Base-by-base conservation (phyloP, 2,329 filamentous ascomycete genomes). In the Nannizziopsis barbatae region DNA sequence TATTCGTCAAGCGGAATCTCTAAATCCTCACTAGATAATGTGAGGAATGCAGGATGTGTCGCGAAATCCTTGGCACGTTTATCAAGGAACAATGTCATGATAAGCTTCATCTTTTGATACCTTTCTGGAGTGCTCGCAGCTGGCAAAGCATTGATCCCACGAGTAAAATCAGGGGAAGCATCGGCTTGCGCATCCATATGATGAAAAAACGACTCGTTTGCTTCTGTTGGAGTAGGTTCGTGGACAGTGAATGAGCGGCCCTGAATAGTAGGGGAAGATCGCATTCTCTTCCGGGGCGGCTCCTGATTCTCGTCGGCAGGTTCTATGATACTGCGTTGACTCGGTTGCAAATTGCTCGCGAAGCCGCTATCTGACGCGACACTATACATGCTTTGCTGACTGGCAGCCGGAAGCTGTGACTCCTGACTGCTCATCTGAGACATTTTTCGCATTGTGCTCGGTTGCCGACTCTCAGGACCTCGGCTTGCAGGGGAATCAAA, bases 1-100 rank as follows among this genome's bases (percentile, higher is more conserved):
- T 87, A 87, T 20, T 83, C 77, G 60, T 98, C 92, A 50, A 98
- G 86, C 1, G 92, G 90, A 63, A 92, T 83, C 60, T 98, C 92
- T 17, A 96, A 76, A 56, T 98, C 90, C 35, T 82, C 72, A 0
- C 86, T 80, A 1, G 80, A 83, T 49, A 95, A 75, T 8, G 80
- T 81, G 42, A 81, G 74, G 35, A 98, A 77, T 35, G 85, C 83
- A 9, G 88, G 84, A 58, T 90, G 83, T 49, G 83, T 81, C 1
- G 80, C 76, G 54, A 75, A 82, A 55, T 93, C 85, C 6, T 79
- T 80, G 9, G 80, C 74, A 5, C 77, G 75, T 45, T 83, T 74
- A 55, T 92, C 84, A 58, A 89, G 78, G 60, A 95, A 92, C 6
- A 96, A 73, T 18, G 83, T 82, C 73, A 93, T 84, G 18, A 95